Evolutionary conservation across 1,284 basidiomycete genomes (phyloP).

Genomic region (Papiliotrema nemorosa): DNA sequence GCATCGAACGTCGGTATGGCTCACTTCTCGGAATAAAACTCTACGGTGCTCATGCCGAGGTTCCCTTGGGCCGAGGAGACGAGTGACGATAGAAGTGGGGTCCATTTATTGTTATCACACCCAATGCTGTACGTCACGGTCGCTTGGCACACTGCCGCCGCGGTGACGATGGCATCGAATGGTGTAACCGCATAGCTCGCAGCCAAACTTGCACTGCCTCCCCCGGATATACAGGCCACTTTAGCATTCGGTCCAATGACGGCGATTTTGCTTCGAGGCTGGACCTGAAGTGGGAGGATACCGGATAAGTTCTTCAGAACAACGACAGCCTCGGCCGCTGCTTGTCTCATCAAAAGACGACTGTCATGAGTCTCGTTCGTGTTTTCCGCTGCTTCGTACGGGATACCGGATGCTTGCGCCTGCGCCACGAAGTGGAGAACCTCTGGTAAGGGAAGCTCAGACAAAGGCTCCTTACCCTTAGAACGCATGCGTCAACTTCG

Average conservation of each 20-base stretch:
- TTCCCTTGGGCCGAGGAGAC: not conserved
- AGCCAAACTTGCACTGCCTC: constrained; percentile 68
- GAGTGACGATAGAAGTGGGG: not conserved
- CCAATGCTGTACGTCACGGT: not conserved
- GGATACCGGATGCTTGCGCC: not conserved
- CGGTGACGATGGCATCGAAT: constrained; percentile 60
- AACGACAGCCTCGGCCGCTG: constrained; percentile 50
- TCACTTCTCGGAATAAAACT: not conserved
- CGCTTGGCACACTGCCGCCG: not conserved
- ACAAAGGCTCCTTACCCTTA: not conserved
- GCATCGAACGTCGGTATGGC: no score
- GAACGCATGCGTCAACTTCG: not conserved
- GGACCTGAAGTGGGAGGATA: constrained; percentile 10
- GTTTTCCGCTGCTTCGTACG: not conserved
- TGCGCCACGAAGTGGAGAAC: not conserved
- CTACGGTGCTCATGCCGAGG: not conserved
- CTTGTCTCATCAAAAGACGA: not conserved
- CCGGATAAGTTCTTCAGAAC: constrained; percentile 59
- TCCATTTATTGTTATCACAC: not conserved
- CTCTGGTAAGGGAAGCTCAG: not conserved
- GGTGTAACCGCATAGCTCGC: constrained; percentile 67
- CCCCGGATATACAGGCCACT: constrained; percentile 53
- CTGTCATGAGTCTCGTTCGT: not conserved
- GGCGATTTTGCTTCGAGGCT: constrained; percentile 51
- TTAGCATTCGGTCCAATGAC: constrained; percentile 72